Evolutionary conservation across 1,284 basidiomycete genomes (phyloP).

Genomic region (Ganoderma multipileum): DNA sequence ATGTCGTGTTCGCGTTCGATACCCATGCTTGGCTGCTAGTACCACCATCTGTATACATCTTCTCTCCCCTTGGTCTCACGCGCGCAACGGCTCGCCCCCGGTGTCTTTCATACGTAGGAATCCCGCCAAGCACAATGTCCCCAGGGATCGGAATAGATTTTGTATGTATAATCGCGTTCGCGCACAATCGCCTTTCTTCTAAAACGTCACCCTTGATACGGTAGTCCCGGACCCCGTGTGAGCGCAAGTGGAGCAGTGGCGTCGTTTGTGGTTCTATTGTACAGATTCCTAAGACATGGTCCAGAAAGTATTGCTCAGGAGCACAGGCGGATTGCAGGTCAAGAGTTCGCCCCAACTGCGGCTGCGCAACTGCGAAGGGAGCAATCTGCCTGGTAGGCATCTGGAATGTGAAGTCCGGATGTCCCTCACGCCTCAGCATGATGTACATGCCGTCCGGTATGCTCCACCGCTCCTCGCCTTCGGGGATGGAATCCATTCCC

Average conservation of each 20-base stretch:
- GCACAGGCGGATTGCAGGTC: no score
- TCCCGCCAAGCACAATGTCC: not conserved
- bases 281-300: no score
- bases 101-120: slow-evolving; percentile 26
- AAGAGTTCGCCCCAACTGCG: not conserved
- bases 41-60: slow-evolving; percentile 28
- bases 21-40: slow-evolving; percentile 23
- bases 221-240: slow-evolving; percentile 14
- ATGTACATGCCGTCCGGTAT: slow-evolving; percentile 2
- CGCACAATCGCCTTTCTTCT: not conserved
- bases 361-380: not conserved
- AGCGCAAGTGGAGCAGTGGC: slow-evolving; percentile 5
- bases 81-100: slow-evolving; percentile 11
- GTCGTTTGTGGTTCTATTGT: not conserved
- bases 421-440: not conserved
- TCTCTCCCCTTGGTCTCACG: slow-evolving; percentile 14
- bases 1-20: slow-evolving; percentile 14
- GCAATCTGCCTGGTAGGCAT: slow-evolving; percentile 5
- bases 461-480: slow-evolving; percentile 12
- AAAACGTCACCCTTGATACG: not conserved
- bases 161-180: slow-evolving; percentile 23
- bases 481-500: slow-evolving; percentile 2
- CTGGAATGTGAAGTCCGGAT: slow-evolving; percentile 12
- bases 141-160: slow-evolving; percentile 24
- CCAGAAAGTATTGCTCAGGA: no score